These are phyloP conservation scores for Stagonosporopsis vannaccii DNA, from an alignment of 2,329 filamentous ascomycete species.

Conservation along the genomic window DNA sequence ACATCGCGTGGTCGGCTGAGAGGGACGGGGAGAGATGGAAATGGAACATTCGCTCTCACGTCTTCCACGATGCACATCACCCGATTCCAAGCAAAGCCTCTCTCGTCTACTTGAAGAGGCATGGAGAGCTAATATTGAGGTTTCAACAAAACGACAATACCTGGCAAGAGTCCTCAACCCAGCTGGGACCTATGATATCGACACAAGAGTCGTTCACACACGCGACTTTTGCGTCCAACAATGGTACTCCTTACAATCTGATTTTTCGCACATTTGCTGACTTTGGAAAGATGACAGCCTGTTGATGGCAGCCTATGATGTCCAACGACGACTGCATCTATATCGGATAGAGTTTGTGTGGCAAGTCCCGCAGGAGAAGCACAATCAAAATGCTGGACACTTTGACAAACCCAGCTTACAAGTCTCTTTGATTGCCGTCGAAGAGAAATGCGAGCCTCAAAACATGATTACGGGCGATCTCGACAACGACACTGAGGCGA, in stretches of 20 bases:
- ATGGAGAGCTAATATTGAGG: slow-evolving; percentile 76
- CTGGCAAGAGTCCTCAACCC: slow-evolving; percentile 75
- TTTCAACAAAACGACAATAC: slow-evolving; percentile 77
- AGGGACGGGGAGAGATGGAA: slow-evolving; percentile 63
- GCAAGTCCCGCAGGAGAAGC: slow-evolving; percentile 67
- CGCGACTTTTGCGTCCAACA: slow-evolving; percentile 65
- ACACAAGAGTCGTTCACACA: slow-evolving; percentile 58
- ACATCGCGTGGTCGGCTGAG: slow-evolving; percentile 51
- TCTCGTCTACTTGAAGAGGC: slow-evolving; percentile 77
- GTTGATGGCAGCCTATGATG: slow-evolving; percentile 71
- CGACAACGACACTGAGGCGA: slow-evolving; percentile 31
- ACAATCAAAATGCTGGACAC: slow-evolving; percentile 54
- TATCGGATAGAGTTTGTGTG: slow-evolving; percentile 78
- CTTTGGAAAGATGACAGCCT: slow-evolving; percentile 56
- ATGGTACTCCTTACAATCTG: slow-evolving; percentile 60
- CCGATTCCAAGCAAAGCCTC: slow-evolving; percentile 74
- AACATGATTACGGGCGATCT: slow-evolving; percentile 34
- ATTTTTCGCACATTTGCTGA: background rate
- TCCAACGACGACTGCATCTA: slow-evolving; percentile 74
- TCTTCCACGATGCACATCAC: slow-evolving; percentile 75
- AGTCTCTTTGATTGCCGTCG: slow-evolving; percentile 36
- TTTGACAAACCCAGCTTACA: slow-evolving; percentile 49
- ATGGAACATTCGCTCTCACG: slow-evolving; percentile 71
- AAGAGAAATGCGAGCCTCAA: slow-evolving; percentile 44
- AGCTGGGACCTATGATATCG: slow-evolving; percentile 75